Base-by-base conservation (phyloP, 306 rosid species). In the Fragaria iinumae region DNA sequence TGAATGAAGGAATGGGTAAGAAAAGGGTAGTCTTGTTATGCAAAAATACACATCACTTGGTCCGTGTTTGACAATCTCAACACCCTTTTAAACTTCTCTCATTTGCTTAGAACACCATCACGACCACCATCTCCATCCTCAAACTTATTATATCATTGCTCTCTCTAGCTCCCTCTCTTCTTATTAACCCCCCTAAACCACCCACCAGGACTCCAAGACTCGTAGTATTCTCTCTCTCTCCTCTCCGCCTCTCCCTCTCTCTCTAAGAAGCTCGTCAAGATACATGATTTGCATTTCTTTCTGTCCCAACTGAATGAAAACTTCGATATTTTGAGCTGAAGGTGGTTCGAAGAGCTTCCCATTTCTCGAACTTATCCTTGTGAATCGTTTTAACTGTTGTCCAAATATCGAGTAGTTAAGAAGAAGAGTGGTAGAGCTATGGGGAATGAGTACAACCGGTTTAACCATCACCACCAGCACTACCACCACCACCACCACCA, bases 11-110 rank as follows among this genome's bases (percentile, higher is more conserved):
- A 75, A 80, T 45, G 14, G 73, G 74, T 69, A 2, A 83, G 78
- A 64, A 50, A 72, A 39, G 62, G 38, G 32, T 9, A 29, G 49
- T 49, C 53, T 76, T 27, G 10, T 48, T 50, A 72, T 67, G 36
- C 71, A 63, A 53, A 72, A 80, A 60, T 62, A 69, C 73, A 71
- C 80, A 69, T 25, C 25, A 72, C 27, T 66, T 41, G 68, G 81
- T 64, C 77, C 87, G 77, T 81, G 73, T 88, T 84, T 88, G 86
- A 86, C 85, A 84, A 76, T 55, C 77, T 84, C 88, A 82, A 82
- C 34, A 71, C 82, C 47, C 39, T 18, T 25, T 45, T 6, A 32
- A 63, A 63, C 73, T 71, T 69, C 70, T 76, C 50, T 67, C 29
- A 8, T 20, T 9, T 76, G n/a, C 67, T 69, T 43, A 6, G 47